Conservation (phyloP, 106 monocot species). For the Dioscorea dumetorum region DNA sequence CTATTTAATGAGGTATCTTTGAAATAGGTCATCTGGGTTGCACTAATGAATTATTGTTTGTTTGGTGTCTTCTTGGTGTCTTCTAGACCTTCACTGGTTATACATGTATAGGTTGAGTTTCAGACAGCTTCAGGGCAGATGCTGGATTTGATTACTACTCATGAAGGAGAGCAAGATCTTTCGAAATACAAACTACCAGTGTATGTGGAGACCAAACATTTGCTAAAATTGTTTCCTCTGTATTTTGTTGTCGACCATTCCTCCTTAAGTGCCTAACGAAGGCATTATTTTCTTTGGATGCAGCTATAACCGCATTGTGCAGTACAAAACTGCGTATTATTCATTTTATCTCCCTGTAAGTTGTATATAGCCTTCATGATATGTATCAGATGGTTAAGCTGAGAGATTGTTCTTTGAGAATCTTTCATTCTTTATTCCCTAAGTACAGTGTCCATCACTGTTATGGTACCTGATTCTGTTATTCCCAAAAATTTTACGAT, state of each 20-base stretch:
- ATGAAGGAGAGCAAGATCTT: conserved; percentile 90
- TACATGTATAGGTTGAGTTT: conserved; percentile 65
- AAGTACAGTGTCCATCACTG: too few relatives aligned
- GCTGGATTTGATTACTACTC: conserved; percentile 92
- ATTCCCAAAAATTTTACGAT: too few relatives aligned
- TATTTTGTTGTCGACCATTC: not conserved
- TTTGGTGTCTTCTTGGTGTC: too few relatives aligned
- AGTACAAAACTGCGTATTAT: conserved; percentile 96
- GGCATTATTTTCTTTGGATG: conserved; percentile 2
- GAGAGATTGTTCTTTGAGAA: too few relatives aligned
- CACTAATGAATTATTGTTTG: not conserved
- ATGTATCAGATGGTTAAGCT: too few relatives aligned
- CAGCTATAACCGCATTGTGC: conserved; percentile 87
- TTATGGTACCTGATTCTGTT: too few relatives aligned
- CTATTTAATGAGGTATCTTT: conserved; percentile 81
- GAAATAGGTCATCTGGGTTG: not conserved
- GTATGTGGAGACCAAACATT: conserved; percentile 36
- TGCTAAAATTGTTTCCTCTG: too few relatives aligned
- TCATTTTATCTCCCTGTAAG: conserved; percentile 98
- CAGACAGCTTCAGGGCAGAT: conserved; percentile 96
- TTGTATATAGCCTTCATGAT: conserved; percentile 2
- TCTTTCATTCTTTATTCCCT: too few relatives aligned
- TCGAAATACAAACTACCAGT: conserved; percentile 78
- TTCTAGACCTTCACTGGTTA: not conserved
- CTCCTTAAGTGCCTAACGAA: not conserved